Evolutionary conservation across 345 rosid genomes (phyloP).

Genomic region (Noccaea bulbosa): DNA sequence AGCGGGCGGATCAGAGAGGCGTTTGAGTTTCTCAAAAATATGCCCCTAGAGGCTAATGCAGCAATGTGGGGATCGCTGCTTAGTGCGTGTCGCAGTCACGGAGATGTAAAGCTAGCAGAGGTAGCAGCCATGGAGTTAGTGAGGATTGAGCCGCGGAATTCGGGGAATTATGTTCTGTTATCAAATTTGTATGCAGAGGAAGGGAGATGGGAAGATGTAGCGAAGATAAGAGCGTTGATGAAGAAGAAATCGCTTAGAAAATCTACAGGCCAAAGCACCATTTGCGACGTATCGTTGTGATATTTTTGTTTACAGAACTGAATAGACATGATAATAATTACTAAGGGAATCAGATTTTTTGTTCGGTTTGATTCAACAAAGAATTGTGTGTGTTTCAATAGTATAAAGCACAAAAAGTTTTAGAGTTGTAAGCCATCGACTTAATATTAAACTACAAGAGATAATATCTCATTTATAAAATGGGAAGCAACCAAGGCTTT

Average conservation of each 20-base stretch:
- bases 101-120: constrained; percentile 62
- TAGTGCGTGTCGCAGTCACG: constrained; percentile 68
- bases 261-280: constrained; percentile 50
- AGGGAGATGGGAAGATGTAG: constrained; percentile 74
- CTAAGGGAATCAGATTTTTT: background rate
- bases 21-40: constrained; percentile 57
- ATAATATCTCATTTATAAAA: constrained; percentile 6
- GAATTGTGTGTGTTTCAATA: background rate
- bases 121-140: constrained; percentile 60
- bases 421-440: constrained; percentile 18
- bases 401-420: constrained; percentile 3
- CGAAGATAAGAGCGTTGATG: constrained; percentile 58
- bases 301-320: background rate
- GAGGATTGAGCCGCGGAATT: constrained; percentile 63
- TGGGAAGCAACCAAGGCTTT: constrained; percentile 6
- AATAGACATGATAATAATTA: background rate
- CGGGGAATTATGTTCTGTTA: constrained; percentile 70
- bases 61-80: constrained; percentile 74
- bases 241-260: constrained; percentile 54
- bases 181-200: constrained; percentile 73
- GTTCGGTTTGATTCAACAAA: constrained; percentile 11
- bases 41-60: constrained; percentile 57
- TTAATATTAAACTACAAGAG: constrained; percentile 26
- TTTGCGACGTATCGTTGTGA: constrained; percentile 9
- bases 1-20: constrained; percentile 60